These are phyloP conservation scores for Zymoseptoria passerinii DNA, from an alignment of 2,329 filamentous ascomycete species.

Conservation along the genomic window DNA sequence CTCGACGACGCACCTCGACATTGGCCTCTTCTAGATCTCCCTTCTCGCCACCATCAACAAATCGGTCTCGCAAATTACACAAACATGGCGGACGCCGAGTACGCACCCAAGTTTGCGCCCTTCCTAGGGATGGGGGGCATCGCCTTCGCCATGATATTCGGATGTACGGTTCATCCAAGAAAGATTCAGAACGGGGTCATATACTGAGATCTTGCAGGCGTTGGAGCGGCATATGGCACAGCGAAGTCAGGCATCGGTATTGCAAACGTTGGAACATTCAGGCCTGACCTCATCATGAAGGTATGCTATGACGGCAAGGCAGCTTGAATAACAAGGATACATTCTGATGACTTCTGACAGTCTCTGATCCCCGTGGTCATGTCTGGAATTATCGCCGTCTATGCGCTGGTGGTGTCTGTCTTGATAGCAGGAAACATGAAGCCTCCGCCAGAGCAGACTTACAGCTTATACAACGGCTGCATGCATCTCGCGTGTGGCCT, in stretches of 20 bases:
- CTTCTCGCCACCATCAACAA: neutral
- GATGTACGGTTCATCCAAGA: conserved; percentile 49
- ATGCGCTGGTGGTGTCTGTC: conserved; percentile 92
- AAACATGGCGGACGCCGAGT: conserved; percentile 44
- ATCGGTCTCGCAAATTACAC: neutral
- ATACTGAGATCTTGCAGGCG: conserved; percentile 38
- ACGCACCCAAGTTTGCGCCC: conserved; percentile 72
- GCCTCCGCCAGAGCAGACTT: conserved; percentile 58
- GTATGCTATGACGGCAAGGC: conserved; percentile 35
- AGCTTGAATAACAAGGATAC: conserved; percentile 9
- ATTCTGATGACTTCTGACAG: conserved; percentile 37
- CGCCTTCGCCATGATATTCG: conserved; percentile 73
- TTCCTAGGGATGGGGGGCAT: conserved; percentile 84
- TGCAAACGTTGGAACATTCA: conserved; percentile 73
- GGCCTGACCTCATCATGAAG: conserved; percentile 88
- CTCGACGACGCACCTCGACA: conserved; percentile 1
- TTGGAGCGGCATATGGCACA: conserved; percentile 77
- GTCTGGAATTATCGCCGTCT: conserved; percentile 98
- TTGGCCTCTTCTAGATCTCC: neutral
- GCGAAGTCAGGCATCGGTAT: conserved; percentile 86
- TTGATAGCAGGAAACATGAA: conserved; percentile 86
- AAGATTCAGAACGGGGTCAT: neutral
- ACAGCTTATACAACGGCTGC: conserved; percentile 84
- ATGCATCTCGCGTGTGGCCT: conserved; percentile 89
- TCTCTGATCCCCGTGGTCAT: conserved; percentile 86